These are phyloP conservation scores for Psilocybe subaeruginosa DNA, from an alignment of 768 basidiomycete genomes.

Conservation along the genomic window DNA sequence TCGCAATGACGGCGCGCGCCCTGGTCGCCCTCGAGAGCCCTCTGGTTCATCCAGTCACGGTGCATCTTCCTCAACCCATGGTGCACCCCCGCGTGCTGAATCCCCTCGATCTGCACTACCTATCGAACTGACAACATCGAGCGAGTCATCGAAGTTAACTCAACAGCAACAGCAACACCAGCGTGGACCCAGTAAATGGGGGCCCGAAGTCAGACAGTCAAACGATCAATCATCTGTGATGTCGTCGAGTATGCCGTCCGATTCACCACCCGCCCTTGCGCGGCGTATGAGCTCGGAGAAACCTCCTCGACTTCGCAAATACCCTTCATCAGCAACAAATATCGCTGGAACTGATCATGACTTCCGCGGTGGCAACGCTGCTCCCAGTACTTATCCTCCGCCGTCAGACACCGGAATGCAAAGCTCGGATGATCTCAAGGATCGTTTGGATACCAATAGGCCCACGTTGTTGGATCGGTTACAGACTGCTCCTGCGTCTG, in stretches of 20 bases:
- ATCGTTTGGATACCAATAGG: slow-evolving; percentile 17
- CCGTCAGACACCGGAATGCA: slow-evolving; percentile 2
- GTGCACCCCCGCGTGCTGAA: background rate
- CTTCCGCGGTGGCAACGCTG: background rate
- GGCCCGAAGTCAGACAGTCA: background rate
- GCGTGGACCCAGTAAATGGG: background rate
- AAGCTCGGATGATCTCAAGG: slow-evolving; percentile 11
- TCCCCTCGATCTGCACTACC: background rate
- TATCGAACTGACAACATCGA: background rate
- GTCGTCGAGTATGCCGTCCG: background rate
- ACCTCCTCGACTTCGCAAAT: slow-evolving; percentile 20
- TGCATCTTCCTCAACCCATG: background rate
- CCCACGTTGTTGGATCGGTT: slow-evolving; percentile 29
- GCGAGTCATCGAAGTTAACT: background rate
- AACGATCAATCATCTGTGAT: background rate
- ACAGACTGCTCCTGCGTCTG: background rate
- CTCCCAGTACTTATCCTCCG: background rate
- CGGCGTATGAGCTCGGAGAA: slow-evolving; percentile 18
- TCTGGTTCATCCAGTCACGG: background rate
- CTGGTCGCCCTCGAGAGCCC: background rate
- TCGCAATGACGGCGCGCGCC: slow-evolving; percentile 8
- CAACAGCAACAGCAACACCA: background rate
- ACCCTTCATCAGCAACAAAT: background rate
- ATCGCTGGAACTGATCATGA: background rate
- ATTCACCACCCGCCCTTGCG: slow-evolving; percentile 12